A percentile compares a stretch with the other conserved stretches of the same genome.
Evolutionary conservation across 2,329 filamentous ascomycete species (phyloP).

Genomic region (Fusarium veterinarium): DNA sequence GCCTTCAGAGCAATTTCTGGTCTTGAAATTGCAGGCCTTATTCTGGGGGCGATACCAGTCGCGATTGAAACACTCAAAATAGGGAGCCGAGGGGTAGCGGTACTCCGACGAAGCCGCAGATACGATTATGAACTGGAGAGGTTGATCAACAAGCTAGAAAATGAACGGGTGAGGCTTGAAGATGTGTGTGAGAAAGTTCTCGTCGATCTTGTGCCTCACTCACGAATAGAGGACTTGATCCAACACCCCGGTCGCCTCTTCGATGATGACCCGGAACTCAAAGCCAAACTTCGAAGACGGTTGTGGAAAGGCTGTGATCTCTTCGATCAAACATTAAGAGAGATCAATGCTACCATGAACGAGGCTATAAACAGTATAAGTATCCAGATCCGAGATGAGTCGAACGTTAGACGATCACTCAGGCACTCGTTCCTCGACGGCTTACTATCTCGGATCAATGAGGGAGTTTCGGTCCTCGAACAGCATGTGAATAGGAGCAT

Average conservation of each 20-base stretch:
- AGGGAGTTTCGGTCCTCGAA: neutral
- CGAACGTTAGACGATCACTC: neutral
- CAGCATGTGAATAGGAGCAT: neutral
- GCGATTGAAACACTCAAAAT: neutral
- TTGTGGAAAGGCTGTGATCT: neutral
- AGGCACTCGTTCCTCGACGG: neutral
- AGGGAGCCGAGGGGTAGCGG: rapidly evolving
- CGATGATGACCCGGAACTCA: neutral
- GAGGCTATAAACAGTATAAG: neutral
- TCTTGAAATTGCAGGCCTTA: rapidly evolving
- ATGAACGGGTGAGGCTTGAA: neutral
- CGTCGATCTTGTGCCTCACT: neutral
- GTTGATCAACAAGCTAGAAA: neutral
- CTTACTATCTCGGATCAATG: neutral
- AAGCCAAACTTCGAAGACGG: neutral
- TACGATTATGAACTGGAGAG: neutral
- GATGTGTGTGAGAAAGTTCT: neutral
- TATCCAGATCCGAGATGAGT: neutral
- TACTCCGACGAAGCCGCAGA: neutral
- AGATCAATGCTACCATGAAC: neutral
- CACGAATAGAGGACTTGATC: neutral
- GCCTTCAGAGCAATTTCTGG: neutral
- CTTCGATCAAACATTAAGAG: neutral
- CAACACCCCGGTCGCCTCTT: neutral
- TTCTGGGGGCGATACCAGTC: neutral